Base-by-base conservation (phyloP, 2,329 filamentous ascomycete species). In the Reticulascus tulasneorum region DNA sequence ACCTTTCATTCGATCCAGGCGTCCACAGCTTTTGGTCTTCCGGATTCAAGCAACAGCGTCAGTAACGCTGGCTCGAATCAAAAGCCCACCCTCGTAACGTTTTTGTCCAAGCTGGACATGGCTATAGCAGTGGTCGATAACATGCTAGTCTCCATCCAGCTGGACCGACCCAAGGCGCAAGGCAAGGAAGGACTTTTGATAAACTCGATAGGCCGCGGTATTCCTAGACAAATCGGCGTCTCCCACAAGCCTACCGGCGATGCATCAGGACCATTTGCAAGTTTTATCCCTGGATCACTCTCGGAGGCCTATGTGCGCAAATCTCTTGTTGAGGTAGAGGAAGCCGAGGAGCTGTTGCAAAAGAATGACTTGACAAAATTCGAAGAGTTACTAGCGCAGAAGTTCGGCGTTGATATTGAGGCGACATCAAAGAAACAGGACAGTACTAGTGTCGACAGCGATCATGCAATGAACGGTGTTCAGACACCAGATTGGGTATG, bases 161-260 rank as follows among this genome's bases (percentile, higher is more conserved):
- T 84, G n/a, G 77, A 83, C 50, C 72, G 74, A 3, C 78, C 77
- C 2, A 71, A 71, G 49, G 64, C 61, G 29, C 67, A 74, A n/a
- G 66, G 67, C 40, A 73, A 68, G 44, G 72, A 77, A 33, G 81
- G 82, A 8, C 66, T 86, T 7, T 63, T 90, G 18, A 82, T 86
- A 22, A 84, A 90, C 52, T 84, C 84, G 0, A 77, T 90, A 35
- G 82, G 84, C 2, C 81, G 81, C 41, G 84, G 82, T 4, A 63
- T 42, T 8, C 38, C 38, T 7, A 42, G 42, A 27, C 32, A 37
- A 13, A 41, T 42, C 10, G 29, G 30, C 19, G 31, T 46, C 6
- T 38, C 35, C 5, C 38, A 41, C 9, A 39, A 40, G 42, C 29
- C 15, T 7, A 32, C 31, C 11, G 38, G 34, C 13, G 32, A 41